These are phyloP conservation scores for Amanita muscaria DNA, from an alignment of 768 basidiomycete genomes.

Conservation along the genomic window DNA sequence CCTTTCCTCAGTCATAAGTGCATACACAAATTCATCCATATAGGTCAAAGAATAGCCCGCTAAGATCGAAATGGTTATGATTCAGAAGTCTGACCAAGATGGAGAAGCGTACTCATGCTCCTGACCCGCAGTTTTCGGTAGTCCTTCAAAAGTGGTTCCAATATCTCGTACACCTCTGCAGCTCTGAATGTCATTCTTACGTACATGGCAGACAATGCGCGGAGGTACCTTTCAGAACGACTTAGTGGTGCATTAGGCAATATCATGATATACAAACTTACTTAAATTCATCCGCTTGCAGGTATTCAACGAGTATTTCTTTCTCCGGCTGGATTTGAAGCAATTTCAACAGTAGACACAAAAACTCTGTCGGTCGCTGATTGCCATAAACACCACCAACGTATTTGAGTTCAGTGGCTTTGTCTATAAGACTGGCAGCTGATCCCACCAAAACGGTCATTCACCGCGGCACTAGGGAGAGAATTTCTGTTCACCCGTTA, in stretches of 20 bases:
- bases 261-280: slow-evolving; percentile 33
- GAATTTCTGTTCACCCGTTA: slow-evolving; percentile 55
- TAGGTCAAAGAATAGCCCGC: slow-evolving; percentile 80
- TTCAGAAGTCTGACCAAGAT: not conserved
- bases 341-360: slow-evolving; percentile 87
- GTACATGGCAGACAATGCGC: slow-evolving; percentile 90
- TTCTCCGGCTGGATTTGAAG: slow-evolving; percentile 97
- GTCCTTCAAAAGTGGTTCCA: slow-evolving; percentile 93
- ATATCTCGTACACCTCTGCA: slow-evolving; percentile 83
- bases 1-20: slow-evolving; percentile 77
- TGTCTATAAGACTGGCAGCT: slow-evolving; percentile 94
- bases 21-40: slow-evolving; percentile 89
- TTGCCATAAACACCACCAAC: slow-evolving; percentile 96
- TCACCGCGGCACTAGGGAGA: not conserved
- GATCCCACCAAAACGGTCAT: not conserved
- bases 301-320: slow-evolving; percentile 92
- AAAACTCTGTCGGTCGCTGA: slow-evolving; percentile 88
- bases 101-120: slow-evolving; percentile 56
- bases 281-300: slow-evolving; percentile 98
- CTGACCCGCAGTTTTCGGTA: slow-evolving; percentile 81
- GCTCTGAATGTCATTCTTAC: slow-evolving; percentile 90
- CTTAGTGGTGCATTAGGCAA: slow-evolving; percentile 2
- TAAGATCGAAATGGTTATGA: slow-evolving; percentile 21
- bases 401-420: slow-evolving; percentile 69
- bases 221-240: slow-evolving; percentile 65